These are phyloP conservation scores for Ampelomyces quisqualis DNA, from an alignment of 2,329 filamentous ascomycete species.

Conservation along the genomic window DNA sequence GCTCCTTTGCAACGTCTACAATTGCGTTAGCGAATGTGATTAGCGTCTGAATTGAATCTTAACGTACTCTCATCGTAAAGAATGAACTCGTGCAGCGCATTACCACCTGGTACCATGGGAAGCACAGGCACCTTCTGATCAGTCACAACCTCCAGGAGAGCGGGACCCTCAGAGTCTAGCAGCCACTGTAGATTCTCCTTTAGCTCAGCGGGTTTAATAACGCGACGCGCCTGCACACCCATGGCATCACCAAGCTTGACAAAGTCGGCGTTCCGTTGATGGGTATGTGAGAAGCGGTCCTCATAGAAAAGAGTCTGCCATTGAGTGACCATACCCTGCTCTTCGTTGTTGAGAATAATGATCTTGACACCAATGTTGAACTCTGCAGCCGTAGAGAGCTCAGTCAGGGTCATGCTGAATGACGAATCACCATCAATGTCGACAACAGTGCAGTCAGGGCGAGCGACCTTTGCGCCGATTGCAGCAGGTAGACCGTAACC, in stretches of 20 bases:
- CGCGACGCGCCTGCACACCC: conserved; percentile 74
- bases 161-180: conserved; percentile 80
- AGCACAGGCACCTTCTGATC: conserved; percentile 91
- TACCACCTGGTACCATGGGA: conserved; percentile 92
- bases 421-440: conserved; percentile 99
- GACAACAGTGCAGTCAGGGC: conserved; percentile 79
- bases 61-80: conserved; percentile 75
- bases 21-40: conserved; percentile 7
- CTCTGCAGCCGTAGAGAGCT: conserved; percentile 88
- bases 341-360: conserved; percentile 92
- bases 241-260: conserved; percentile 91
- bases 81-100: conserved; percentile 88
- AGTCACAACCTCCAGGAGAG: conserved; percentile 85
- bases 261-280: conserved; percentile 94
- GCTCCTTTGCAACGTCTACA: conserved; percentile 26
- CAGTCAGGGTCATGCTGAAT: conserved; percentile 97
- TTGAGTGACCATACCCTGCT: conserved; percentile 98
- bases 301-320: conserved; percentile 99
- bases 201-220: conserved; percentile 73
- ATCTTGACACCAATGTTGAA: conserved; percentile 97
- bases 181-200: conserved; percentile 81
- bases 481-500: conserved; percentile 91
- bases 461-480: conserved; percentile 89
- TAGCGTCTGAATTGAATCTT: no score
- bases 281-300: conserved; percentile 87